Evolutionary conservation across 2,329 filamentous ascomycete genomes (phyloP).

Genomic region (Calonectria crousiana): DNA sequence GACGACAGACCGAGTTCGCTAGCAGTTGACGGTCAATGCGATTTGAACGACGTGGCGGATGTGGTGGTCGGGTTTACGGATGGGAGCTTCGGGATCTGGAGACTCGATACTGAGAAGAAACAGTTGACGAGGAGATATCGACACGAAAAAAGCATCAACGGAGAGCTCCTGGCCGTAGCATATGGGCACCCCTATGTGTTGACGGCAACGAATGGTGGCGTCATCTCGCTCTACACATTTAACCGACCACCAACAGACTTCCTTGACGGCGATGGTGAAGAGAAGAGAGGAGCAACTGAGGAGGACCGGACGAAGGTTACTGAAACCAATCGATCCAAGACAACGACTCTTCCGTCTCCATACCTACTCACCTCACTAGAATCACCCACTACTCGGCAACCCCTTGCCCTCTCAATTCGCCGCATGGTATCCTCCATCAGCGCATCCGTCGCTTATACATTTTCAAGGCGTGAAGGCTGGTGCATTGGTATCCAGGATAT

Average conservation of each 20-base stretch:
- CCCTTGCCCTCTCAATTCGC: constrained; percentile 87
- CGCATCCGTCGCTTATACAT: constrained; percentile 89
- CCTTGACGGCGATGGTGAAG: constrained; percentile 15
- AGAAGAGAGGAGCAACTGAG: neutral
- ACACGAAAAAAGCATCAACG: constrained; percentile 72
- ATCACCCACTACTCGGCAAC: constrained; percentile 83
- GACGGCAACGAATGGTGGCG: constrained; percentile 80
- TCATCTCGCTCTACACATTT: constrained; percentile 83
- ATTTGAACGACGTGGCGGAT: constrained; percentile 61
- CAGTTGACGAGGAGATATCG: constrained; percentile 65
- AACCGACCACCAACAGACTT: constrained; percentile 40
- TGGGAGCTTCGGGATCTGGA: constrained; percentile 79
- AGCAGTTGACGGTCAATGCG: constrained; percentile 69
- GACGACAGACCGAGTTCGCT: constrained; percentile 69
- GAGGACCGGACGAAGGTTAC: neutral
- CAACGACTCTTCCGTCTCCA: constrained; percentile 39
- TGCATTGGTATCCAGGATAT: constrained; percentile 93
- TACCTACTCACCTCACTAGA: constrained; percentile 80
- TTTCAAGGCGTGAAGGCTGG: constrained; percentile 85
- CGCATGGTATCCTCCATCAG: constrained; percentile 72
- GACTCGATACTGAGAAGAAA: constrained; percentile 60
- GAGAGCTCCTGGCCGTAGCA: constrained; percentile 77
- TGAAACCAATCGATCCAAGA: neutral
- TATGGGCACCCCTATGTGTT: constrained; percentile 81
- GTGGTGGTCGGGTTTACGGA: constrained; percentile 78